Evolutionary conservation across 2,329 filamentous ascomycete genomes (phyloP).

Genomic region (Botrytis aclada): DNA sequence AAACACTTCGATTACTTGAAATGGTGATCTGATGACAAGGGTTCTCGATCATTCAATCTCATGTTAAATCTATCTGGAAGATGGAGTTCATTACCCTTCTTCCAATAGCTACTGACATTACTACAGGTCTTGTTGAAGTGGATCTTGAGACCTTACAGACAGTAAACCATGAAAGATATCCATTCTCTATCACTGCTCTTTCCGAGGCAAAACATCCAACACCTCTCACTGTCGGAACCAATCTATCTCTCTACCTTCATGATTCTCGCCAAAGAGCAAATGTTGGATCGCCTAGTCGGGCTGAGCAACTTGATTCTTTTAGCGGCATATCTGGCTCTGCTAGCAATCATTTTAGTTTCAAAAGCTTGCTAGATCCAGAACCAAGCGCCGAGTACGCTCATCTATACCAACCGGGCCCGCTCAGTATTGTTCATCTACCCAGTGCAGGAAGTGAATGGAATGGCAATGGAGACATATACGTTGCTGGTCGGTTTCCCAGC

Average conservation of each 20-base stretch:
- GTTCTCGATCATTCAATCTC: neutral
- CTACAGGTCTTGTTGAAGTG: constrained; percentile 67
- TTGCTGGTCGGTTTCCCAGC: constrained; percentile 83
- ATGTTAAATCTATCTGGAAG: neutral
- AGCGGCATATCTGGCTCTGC: constrained; percentile 31
- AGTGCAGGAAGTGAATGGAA: constrained; percentile 43
- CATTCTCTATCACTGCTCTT: constrained; percentile 79
- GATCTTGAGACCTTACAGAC: constrained; percentile 72
- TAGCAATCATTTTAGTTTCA: constrained; percentile 29
- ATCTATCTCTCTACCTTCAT: constrained; percentile 75
- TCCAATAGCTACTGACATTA: neutral
- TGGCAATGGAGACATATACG: constrained; percentile 71
- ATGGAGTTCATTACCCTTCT: neutral
- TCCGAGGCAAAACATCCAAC: constrained; percentile 64
- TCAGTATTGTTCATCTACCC: constrained; percentile 78
- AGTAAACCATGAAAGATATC: constrained; percentile 67
- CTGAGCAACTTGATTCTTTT: constrained; percentile 31
- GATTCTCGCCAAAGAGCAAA: constrained; percentile 58
- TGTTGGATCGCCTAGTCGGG: constrained; percentile 25
- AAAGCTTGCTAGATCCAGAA: constrained; percentile 42
- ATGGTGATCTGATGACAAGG: neutral
- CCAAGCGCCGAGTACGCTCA: constrained; percentile 61
- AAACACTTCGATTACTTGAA: neutral
- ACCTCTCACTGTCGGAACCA: constrained; percentile 81
- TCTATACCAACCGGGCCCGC: constrained; percentile 74